Evolutionary conservation across 1,284 basidiomycete genomes (phyloP).

Genomic region (Rhodotorula mucilaginosa): DNA sequence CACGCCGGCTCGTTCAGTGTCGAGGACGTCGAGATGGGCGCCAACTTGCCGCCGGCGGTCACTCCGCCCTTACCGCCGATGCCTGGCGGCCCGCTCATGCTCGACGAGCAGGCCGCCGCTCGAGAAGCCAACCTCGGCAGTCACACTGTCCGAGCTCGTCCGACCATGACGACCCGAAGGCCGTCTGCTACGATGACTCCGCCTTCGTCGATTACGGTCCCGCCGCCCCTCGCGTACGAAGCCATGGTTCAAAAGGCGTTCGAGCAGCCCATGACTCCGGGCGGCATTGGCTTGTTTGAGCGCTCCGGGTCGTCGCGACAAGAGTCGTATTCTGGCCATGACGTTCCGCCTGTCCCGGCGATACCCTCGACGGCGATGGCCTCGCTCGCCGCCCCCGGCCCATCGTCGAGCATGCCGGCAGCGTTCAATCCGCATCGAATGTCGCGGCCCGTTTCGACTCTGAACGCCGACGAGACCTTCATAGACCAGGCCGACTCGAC

Average conservation of each 20-base stretch:
- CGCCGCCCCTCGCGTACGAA: constrained; percentile 23
- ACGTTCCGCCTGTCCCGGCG: constrained; percentile 8
- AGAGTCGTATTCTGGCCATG: neutral
- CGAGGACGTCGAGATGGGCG: constrained; percentile 85
- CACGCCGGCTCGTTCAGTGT: constrained; percentile 90
- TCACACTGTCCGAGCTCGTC: constrained; percentile 14
- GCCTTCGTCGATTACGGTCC: constrained; percentile 19
- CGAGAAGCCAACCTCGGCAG: neutral
- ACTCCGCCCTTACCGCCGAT: constrained; percentile 17
- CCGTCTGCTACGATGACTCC: neutral
- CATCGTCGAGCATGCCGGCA: neutral
- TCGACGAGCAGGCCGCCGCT: constrained; percentile 1
- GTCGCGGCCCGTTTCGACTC: constrained; percentile 44
- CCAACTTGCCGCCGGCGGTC: constrained; percentile 61
- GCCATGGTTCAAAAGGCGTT: constrained; percentile 38
- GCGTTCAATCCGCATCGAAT: constrained; percentile 21
- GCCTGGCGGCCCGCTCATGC: constrained; percentile 13
- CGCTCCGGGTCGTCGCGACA: neutral
- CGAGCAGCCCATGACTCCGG: constrained; percentile 39
- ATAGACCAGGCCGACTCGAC: constrained; percentile 54
- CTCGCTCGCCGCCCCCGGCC: neutral
- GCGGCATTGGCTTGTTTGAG: constrained; percentile 21
- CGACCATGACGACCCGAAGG: neutral
- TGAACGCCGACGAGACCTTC: constrained; percentile 52
- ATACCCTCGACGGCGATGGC: neutral